phyloP scores from a whole-genome alignment of 116 monocot genomes.

The Cymodocea nodosa region DNA sequence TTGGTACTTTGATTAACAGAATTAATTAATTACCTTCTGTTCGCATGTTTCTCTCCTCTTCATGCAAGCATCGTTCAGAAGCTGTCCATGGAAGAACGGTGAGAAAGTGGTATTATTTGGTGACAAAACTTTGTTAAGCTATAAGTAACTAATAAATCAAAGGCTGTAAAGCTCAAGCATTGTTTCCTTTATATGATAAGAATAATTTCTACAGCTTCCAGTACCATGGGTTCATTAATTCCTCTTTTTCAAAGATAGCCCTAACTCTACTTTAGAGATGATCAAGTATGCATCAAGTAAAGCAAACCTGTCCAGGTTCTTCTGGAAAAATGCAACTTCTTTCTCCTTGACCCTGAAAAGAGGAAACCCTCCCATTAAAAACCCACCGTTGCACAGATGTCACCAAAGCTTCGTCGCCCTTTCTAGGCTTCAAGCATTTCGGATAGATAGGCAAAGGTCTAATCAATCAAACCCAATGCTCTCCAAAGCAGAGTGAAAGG shows the following conservation, averaged over 20 bases:
- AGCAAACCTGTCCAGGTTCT: conserved; percentile 70
- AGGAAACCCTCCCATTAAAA: not conserved
- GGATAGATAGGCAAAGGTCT: not conserved
- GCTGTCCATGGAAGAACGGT: conserved; percentile 21
- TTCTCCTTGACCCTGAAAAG: conserved; percentile 52
- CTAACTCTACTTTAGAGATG: not conserved
- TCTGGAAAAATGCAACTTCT: conserved; percentile 70
- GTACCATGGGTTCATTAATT: not conserved
- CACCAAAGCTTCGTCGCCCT: not conserved
- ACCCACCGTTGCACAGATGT: not conserved
- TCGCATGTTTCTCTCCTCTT: conserved; percentile 36
- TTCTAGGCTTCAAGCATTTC: not conserved
- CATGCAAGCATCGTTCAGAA: conserved; percentile 49
- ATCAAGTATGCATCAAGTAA: conserved; percentile 11
- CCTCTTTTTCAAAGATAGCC: not conserved
- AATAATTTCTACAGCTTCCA: too few relatives aligned
- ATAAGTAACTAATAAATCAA: not conserved
- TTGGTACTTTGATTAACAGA: not conserved
- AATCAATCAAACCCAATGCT: conserved; percentile 5
- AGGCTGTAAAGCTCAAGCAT: conserved; percentile 1
- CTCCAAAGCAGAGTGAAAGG: not conserved
- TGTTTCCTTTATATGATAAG: not conserved
- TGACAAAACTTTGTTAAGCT: too few relatives aligned
- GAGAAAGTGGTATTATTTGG: not conserved
- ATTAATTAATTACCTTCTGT: conserved; percentile 3